A percentile compares a stretch with the other conserved stretches of the same genome.
phyloP scores from a whole-genome alignment of 2,329 filamentous ascomycete species.

The Pestalotiopsis sp. region DNA sequence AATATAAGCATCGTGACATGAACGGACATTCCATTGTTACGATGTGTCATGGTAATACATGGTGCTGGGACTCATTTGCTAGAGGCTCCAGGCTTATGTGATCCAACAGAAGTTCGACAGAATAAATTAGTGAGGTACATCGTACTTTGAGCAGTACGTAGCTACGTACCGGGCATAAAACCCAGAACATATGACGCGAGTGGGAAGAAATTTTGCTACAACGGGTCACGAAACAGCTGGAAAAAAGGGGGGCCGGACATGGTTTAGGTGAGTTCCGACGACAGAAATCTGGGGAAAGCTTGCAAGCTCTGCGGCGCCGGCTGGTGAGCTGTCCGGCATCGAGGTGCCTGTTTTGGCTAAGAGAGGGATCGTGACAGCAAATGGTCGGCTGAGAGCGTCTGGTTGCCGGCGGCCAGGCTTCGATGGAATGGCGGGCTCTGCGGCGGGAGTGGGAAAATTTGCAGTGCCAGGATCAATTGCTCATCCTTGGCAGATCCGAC shows the following conservation, averaged over 20 bases:
- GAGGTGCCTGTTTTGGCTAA: slow-evolving; percentile 3
- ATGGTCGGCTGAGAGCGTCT: not conserved
- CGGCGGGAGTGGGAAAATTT: slow-evolving; percentile 12
- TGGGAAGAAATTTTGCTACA: not conserved
- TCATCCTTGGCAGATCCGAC: slow-evolving; percentile 15
- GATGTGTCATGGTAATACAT: slow-evolving; percentile 14
- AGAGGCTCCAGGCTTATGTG: not conserved
- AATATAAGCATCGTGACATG: slow-evolving; percentile 14
- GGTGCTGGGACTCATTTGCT: not conserved
- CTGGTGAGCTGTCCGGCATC: not conserved
- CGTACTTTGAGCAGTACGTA: slow-evolving; percentile 3
- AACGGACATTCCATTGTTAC: slow-evolving; percentile 4
- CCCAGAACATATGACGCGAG: slow-evolving; percentile 6
- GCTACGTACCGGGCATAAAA: slow-evolving; percentile 4
- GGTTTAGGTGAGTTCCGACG: slow-evolving; percentile 4
- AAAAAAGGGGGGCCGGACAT: not conserved
- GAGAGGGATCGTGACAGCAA: not conserved
- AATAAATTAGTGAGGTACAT: not conserved
- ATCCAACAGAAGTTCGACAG: slow-evolving; percentile 7
- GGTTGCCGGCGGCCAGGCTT: no score
- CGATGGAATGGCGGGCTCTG: not conserved
- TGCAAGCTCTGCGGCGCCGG: slow-evolving; percentile 8
- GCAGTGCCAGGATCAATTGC: not conserved
- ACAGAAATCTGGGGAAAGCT: slow-evolving; percentile 1
- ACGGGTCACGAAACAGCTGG: not conserved